Conservation (phyloP, 441 rosid species). For the Isatis lusitanica region DNA sequence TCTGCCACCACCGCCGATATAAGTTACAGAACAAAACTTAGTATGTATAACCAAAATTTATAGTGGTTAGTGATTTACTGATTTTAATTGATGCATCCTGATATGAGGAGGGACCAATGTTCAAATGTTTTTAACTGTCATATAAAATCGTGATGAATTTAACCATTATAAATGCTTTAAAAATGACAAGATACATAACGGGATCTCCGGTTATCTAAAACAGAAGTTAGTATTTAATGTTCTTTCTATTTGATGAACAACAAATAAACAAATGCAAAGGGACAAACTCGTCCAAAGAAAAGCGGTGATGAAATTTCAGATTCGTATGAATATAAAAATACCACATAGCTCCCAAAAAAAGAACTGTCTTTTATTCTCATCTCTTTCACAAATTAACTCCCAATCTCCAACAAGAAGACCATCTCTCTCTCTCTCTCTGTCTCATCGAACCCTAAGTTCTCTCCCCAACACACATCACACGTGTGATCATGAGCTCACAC, state of each 20-base stretch:
- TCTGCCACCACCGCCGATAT: too few relatives aligned
- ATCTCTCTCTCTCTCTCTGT: not conserved
- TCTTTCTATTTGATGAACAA: not conserved
- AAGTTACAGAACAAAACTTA: too few relatives aligned
- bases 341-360: not conserved
- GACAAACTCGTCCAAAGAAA: not conserved
- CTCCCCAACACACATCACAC: not conserved
- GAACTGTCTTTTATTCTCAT: conserved; percentile 1
- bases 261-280: not conserved
- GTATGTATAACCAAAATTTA: too few relatives aligned
- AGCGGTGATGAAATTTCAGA: not conserved
- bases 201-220: not conserved
- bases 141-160: too few relatives aligned
- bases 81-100: too few relatives aligned
- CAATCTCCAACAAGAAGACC: conserved; percentile 17
- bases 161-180: too few relatives aligned
- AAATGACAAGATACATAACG: too few relatives aligned
- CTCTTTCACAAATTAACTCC: conserved; percentile 10
- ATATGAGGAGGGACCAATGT: too few relatives aligned
- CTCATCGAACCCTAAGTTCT: conserved; percentile 8
- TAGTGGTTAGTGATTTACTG: too few relatives aligned
- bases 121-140: too few relatives aligned
- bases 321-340: not conserved
- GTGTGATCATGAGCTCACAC: conserved; percentile 17
- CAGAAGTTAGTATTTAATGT: not conserved